phyloP scores from a whole-genome alignment of 768 basidiomycete genomes.

The Cystofilobasidium bisporidii region DNA sequence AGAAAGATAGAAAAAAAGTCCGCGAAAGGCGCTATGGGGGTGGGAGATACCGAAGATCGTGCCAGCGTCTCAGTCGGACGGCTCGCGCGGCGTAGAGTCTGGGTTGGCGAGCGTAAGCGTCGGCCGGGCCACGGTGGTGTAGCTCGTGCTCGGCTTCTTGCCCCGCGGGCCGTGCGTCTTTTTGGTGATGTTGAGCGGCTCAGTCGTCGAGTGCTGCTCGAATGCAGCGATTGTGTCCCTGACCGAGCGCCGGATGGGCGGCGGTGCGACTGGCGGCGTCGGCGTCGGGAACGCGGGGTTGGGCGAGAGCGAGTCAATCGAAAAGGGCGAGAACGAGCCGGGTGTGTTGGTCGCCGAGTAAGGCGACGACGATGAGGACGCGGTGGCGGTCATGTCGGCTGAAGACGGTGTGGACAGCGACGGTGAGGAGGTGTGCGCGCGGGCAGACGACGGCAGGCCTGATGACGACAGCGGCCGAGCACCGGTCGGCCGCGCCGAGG shows the following conservation, averaged over 20 bases:
- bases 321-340: neutral
- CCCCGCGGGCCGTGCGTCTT: conserved; percentile 1
- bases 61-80: no score
- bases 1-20: no score
- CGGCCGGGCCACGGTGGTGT: conserved; percentile 12
- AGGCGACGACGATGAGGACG: neutral
- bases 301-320: neutral
- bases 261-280: neutral
- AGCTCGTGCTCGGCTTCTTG: conserved; percentile 13
- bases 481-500: neutral
- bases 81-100: conserved; percentile 7
- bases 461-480: neutral
- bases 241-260: conserved; percentile 17
- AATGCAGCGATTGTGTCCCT: conserved; percentile 21
- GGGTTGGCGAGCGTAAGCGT: conserved; percentile 23
- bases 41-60: no score
- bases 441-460: neutral
- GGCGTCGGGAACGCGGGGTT: neutral
- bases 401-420: neutral
- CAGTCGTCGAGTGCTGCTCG: conserved; percentile 8
- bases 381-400: neutral
- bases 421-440: neutral
- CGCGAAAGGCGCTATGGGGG: no score
- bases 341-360: neutral
- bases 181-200: conserved; percentile 1